Percentiles rank a stretch among this genome's conserved stretches.
Evolutionary conservation across 257 asterid genomes (phyloP).

Genomic region (Ilex aquifolium): DNA sequence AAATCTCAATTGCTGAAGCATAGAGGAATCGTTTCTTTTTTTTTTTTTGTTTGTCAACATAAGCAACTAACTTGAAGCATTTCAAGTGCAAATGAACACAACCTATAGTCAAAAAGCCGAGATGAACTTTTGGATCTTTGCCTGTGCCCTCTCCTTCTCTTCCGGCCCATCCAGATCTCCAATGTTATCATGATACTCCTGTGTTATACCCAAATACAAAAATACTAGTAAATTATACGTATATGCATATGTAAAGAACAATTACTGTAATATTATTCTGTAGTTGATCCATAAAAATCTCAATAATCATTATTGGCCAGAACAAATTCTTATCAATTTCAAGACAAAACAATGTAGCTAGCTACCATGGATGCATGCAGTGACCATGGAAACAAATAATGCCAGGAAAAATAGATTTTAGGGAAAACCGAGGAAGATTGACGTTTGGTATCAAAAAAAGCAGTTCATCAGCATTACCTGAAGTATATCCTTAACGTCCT

Average conservation of each 20-base stretch:
- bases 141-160: slow-evolving; percentile 86
- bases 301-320: too few relatives aligned
- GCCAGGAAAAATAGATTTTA: slow-evolving; percentile 9
- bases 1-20: too few relatives aligned
- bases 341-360: not conserved
- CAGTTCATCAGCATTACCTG: slow-evolving; percentile 42
- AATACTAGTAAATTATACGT: too few relatives aligned
- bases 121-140: slow-evolving; percentile 67
- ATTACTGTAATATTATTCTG: too few relatives aligned
- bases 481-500: slow-evolving; percentile 74
- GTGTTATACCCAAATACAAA: slow-evolving; percentile 15
- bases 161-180: slow-evolving; percentile 98
- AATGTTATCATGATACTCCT: slow-evolving; percentile 89
- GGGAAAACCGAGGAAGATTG: not conserved
- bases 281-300: too few relatives aligned
- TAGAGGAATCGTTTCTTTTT: too few relatives aligned
- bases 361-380: not conserved
- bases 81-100: not conserved
- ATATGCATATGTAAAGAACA: too few relatives aligned
- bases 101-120: slow-evolving; percentile 37
- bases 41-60: not conserved
- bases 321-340: too few relatives aligned
- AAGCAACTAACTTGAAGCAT: not conserved
- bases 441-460: not conserved
- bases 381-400: not conserved